Conservation (phyloP, 176 grass and related monocot genomes). For the Rhipidocladum racemiflorum region DNA sequence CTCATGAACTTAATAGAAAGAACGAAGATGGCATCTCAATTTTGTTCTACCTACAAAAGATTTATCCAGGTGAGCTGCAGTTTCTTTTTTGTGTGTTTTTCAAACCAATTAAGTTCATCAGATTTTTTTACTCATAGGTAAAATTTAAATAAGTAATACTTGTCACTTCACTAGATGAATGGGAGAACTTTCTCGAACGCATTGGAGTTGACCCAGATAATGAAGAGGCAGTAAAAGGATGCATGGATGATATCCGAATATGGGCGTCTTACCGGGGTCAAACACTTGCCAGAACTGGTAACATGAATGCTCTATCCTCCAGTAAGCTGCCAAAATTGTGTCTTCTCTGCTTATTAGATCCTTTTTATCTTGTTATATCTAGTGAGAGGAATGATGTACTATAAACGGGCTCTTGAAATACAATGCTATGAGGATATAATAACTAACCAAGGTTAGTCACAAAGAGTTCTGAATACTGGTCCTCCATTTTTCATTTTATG, state of each 20-base stretch:
- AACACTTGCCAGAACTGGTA: slow-evolving; percentile 80
- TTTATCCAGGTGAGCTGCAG: slow-evolving; percentile 62
- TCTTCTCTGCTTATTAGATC: slow-evolving; percentile 18
- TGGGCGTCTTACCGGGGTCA: slow-evolving; percentile 78
- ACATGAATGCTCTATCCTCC: slow-evolving; percentile 26
- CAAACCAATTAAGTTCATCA: slow-evolving; percentile 13
- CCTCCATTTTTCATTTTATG: slow-evolving; percentile 30
- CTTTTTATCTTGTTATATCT: slow-evolving; percentile 21
- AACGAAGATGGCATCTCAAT: slow-evolving; percentile 83
- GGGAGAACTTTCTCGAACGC: slow-evolving; percentile 65
- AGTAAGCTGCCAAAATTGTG: slow-evolving; percentile 14
- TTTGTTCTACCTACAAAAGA: slow-evolving; percentile 74
- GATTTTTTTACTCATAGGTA: not conserved
- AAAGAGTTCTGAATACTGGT: slow-evolving; percentile 6
- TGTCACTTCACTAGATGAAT: slow-evolving; percentile 55
- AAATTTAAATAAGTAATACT: slow-evolving; percentile 24
- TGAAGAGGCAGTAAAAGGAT: slow-evolving; percentile 27
- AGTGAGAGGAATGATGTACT: slow-evolving; percentile 91
- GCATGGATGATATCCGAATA: slow-evolving; percentile 54
- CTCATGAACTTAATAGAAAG: slow-evolving; percentile 57
- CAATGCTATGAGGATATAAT: slow-evolving; percentile 57
- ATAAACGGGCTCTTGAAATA: slow-evolving; percentile 58
- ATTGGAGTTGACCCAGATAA: slow-evolving; percentile 35
- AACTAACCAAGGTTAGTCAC: slow-evolving; percentile 42
- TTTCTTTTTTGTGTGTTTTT: slow-evolving; percentile 14